phyloP scores from a whole-genome alignment of 805 yeast species.

The Kodamaea sagamina region DNA sequence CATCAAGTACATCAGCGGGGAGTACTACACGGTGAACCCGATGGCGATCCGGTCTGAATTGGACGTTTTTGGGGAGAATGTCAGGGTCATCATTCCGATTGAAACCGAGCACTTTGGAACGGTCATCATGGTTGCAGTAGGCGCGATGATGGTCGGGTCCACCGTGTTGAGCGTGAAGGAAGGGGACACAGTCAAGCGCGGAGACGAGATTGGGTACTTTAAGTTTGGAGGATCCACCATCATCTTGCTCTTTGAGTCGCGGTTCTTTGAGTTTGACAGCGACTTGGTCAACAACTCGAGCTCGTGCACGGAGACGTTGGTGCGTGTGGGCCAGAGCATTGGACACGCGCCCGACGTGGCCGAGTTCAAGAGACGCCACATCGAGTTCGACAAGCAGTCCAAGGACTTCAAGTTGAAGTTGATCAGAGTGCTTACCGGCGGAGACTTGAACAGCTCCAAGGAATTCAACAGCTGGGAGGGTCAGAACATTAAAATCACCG shows the following conservation, averaged over 20 bases:
- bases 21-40: constrained; percentile 94
- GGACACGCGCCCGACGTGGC: constrained; percentile 63
- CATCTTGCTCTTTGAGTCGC: constrained; percentile 59
- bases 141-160: constrained; percentile 99
- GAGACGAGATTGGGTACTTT: constrained; percentile 91
- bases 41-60: constrained; percentile 89
- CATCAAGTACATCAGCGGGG: constrained; percentile 75
- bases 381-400: constrained; percentile 48
- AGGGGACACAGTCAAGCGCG: constrained; percentile 59
- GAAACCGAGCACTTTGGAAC: constrained; percentile 76
- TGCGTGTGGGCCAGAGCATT: constrained; percentile 87
- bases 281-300: constrained; percentile 72
- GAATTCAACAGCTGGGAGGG: constrained; percentile 43
- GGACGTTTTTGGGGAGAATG: constrained; percentile 93
- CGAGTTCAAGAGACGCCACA: constrained; percentile 52
- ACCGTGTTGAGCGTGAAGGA: constrained; percentile 67
- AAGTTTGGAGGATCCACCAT: constrained; percentile 96
- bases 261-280: constrained; percentile 60
- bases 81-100: constrained; percentile 75
- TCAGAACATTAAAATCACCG: constrained; percentile 27
- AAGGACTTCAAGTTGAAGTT: constrained; percentile 50
- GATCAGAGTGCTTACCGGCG: constrained; percentile 61
- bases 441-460: constrained; percentile 37
- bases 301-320: constrained; percentile 75
- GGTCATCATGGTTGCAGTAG: constrained; percentile 78